A percentile compares a stretch with the other conserved stretches of the same genome.
Evolutionary conservation across 139 green algal genomes (phyloP).

Genomic region (Volvox reticuliferus): DNA sequence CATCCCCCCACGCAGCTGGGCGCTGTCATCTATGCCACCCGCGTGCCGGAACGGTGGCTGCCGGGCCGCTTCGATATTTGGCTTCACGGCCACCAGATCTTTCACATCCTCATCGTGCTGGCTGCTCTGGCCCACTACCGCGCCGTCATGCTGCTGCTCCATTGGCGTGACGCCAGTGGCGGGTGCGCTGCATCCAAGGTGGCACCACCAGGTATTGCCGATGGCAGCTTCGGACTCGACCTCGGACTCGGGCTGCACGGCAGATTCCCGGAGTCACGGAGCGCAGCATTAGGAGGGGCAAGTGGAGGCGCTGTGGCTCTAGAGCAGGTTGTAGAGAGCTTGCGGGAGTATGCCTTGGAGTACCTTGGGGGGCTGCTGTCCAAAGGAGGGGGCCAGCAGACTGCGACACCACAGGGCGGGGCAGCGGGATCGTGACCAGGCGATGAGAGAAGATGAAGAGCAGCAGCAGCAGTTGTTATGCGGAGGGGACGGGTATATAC

Average conservation of each 20-base stretch:
- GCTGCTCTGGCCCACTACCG: conserved; percentile 67
- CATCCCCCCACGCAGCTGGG: conserved; percentile 71
- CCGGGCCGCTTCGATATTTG: conserved; percentile 94
- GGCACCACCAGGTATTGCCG: background rate
- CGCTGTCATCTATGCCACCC: conserved; percentile 86
- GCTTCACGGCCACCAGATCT: conserved; percentile 95
- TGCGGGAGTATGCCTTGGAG: conserved; percentile 23
- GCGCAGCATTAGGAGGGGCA: background rate
- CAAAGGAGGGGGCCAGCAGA: background rate
- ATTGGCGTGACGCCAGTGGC: conserved; percentile 82
- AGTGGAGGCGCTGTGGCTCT: background rate
- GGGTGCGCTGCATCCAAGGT: conserved; percentile 61
- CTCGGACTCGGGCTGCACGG: background rate
- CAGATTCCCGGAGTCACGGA: background rate
- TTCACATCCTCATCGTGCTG: conserved; percentile 80
- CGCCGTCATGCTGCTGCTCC: conserved; percentile 69
- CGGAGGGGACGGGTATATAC: no score
- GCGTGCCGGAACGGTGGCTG: conserved; percentile 91
- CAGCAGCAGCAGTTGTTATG: no score
- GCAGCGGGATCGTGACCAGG: background rate
- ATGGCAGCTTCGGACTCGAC: no score
- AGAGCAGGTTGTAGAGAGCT: conserved; percentile 26
- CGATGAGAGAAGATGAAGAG: no score
- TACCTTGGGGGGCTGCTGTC: conserved; percentile 25
- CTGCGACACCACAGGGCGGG: background rate